Evolutionary conservation across 225 moss, liverwort and hornwort species (phyloP).

Genomic region (Pseudisothecium myosuroides): DNA sequence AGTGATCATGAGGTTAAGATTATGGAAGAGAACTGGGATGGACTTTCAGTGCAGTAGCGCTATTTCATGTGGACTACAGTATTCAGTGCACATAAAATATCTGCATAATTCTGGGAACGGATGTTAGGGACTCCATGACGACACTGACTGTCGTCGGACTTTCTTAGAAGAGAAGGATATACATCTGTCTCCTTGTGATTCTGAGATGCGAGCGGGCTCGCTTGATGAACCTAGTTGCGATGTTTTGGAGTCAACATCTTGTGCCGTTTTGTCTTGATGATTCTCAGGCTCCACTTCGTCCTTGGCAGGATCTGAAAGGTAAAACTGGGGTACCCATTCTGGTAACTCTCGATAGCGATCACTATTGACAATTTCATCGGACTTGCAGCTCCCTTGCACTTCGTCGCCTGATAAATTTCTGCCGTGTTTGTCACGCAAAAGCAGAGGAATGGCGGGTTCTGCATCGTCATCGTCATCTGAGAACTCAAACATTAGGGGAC

Average conservation of each 20-base stretch:
- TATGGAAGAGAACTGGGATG: not conserved
- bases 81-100: not conserved
- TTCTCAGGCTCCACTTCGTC: not conserved
- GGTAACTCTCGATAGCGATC: not conserved
- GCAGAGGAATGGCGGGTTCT: constrained; percentile 29
- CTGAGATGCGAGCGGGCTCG: not conserved
- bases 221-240: not conserved
- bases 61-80: not conserved
- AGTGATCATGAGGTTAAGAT: not conserved
- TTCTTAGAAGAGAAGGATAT: constrained; percentile 10
- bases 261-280: not conserved
- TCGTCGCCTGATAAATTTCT: not conserved
- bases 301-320: not conserved
- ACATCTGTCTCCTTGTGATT: not conserved
- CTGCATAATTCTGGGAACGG: not conserved
- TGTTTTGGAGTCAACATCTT: not conserved
- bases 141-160: not conserved
- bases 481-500: not conserved
- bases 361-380: not conserved
- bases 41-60: not conserved
- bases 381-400: not conserved
- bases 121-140: not conserved
- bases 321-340: constrained; percentile 23
- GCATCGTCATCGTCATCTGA: constrained; percentile 25
- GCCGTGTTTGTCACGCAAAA: constrained; percentile 22